These are phyloP conservation scores for Voacanga thouarsii DNA, from an alignment of 257 asterid species.

Conservation along the genomic window DNA sequence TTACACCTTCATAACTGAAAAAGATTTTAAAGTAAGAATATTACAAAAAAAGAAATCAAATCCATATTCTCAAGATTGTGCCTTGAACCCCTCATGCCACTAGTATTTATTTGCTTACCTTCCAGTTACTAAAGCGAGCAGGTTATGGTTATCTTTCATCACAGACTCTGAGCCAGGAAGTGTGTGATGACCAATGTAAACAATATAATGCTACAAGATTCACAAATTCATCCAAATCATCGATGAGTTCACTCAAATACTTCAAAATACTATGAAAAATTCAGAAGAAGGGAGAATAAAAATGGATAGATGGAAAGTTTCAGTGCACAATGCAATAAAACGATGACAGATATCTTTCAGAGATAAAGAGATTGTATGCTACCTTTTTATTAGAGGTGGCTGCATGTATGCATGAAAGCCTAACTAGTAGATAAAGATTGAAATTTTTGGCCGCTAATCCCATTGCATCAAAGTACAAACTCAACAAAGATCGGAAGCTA, in stretches of 20 bases:
- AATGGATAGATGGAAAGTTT: too few species aligned
- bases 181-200: slow-evolving; percentile 61
- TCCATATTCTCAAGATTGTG: too few species aligned
- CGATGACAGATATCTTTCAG: too few species aligned
- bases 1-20: slow-evolving; percentile 43
- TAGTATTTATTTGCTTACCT: slow-evolving; percentile 26
- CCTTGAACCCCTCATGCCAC: too few species aligned
- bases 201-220: slow-evolving; percentile 52
- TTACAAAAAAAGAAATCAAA: too few species aligned
- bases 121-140: slow-evolving; percentile 49
- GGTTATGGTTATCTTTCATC: slow-evolving; percentile 41
- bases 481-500: neutral
- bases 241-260: too few species aligned
- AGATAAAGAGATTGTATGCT: neutral
- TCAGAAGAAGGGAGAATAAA: too few species aligned
- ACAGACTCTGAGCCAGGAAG: slow-evolving; percentile 41
- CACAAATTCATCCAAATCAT: neutral
- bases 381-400: slow-evolving; percentile 36
- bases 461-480: neutral
- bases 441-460: slow-evolving; percentile 8
- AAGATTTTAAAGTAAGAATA: neutral
- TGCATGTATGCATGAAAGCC: slow-evolving; percentile 27
- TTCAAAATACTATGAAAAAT: too few species aligned
- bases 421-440: slow-evolving; percentile 20
- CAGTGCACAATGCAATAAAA: too few species aligned